Conservation (phyloP, 2,329 filamentous ascomycete genomes). For the Parafenestella ontariensis region DNA sequence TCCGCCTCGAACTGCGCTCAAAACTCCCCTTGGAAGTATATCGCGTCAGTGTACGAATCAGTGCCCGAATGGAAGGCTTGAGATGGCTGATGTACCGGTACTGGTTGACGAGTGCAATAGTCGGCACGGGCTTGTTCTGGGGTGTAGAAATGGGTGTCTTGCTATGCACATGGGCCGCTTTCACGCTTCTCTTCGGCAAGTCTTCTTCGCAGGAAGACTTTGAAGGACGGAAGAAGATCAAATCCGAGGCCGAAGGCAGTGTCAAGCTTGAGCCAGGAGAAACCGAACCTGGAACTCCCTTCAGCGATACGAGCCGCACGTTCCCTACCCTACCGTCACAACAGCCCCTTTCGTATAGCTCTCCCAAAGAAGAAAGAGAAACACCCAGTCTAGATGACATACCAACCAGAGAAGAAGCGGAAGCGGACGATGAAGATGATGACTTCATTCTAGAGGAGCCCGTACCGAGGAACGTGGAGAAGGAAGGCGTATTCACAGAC, state of each 20-base stretch:
- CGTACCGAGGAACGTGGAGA: slow-evolving; percentile 9
- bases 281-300: slow-evolving; percentile 26
- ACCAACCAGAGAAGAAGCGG: slow-evolving; percentile 36
- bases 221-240: slow-evolving; percentile 16
- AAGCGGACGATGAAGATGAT: slow-evolving; percentile 55
- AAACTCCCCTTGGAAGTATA: slow-evolving; percentile 79
- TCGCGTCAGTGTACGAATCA: slow-evolving; percentile 69
- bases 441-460: slow-evolving; percentile 52
- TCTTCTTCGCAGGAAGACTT: neutral
- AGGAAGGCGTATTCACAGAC: slow-evolving; percentile 38
- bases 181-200: slow-evolving; percentile 54
- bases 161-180: slow-evolving; percentile 67
- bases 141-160: slow-evolving; percentile 72
- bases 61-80: slow-evolving; percentile 77
- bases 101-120: slow-evolving; percentile 70
- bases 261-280: slow-evolving; percentile 21
- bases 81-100: slow-evolving; percentile 83
- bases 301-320: slow-evolving; percentile 57
- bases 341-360: slow-evolving; percentile 49
- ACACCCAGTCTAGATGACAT: slow-evolving; percentile 26
- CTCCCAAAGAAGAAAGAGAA: slow-evolving; percentile 29
- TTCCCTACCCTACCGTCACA: slow-evolving; percentile 58
- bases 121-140: slow-evolving; percentile 80
- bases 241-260: slow-evolving; percentile 6
- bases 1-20: slow-evolving; percentile 73